Percentiles rank a stretch among this genome's conserved stretches.
Evolutionary conservation across 163 green algal genomes (phyloP).

Genomic region (Chlamydomonas reinhardtii): DNA sequence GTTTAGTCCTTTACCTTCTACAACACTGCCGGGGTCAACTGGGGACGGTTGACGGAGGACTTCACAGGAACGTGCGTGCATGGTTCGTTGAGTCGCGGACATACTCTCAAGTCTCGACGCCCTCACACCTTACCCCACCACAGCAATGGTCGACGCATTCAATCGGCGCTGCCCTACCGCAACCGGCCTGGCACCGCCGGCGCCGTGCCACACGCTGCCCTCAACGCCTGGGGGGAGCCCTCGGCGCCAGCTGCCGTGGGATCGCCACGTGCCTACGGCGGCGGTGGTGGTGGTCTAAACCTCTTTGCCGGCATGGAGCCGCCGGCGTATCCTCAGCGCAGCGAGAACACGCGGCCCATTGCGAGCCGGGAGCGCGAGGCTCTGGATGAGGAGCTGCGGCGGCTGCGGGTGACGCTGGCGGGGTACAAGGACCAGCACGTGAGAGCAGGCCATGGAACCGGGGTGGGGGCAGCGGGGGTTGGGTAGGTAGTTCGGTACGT

Average conservation of each 20-base stretch:
- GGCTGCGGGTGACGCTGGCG: conserved; percentile 1
- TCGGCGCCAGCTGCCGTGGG: no score
- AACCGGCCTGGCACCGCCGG: not conserved
- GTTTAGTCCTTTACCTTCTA: no score
- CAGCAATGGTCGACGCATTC: conserved; percentile 9
- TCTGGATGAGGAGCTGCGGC: conserved; percentile 36
- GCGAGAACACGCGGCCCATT: conserved; percentile 2
- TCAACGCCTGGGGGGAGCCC: conserved; percentile 6
- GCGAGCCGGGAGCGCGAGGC: conserved; percentile 5
- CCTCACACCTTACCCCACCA: not conserved
- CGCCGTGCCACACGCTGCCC: no score
- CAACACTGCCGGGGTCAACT: no score
- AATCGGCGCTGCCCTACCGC: conserved; percentile 32
- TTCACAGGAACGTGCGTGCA: no score
- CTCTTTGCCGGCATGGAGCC: conserved; percentile 38
- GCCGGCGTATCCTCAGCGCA: not conserved
- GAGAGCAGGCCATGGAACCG: not conserved
- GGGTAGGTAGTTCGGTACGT: no score
- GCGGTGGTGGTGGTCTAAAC: no score
- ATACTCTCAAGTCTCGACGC: no score
- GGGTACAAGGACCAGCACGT: conserved; percentile 39
- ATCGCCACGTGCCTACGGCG: not conserved
- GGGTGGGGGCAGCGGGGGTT: not conserved
- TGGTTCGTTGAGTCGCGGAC: no score
- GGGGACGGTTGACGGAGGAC: no score